Conservation (phyloP, 352 stramenopile species). For the Peronospora farinosa region DNA sequence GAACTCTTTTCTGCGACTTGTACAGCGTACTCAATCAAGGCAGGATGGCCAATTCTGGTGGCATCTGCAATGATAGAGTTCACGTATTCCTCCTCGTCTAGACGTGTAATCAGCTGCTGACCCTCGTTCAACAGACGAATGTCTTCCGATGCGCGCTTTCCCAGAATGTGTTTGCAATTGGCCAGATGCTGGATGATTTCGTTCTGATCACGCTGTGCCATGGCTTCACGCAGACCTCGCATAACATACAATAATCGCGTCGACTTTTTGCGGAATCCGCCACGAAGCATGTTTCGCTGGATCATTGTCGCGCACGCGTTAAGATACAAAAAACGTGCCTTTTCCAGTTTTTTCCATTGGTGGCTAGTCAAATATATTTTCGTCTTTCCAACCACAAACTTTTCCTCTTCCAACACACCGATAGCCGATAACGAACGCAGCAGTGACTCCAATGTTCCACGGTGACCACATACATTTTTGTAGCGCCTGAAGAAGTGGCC, state of each 20-base stretch:
- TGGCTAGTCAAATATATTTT: slow-evolving; percentile 75
- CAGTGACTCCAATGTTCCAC: slow-evolving; percentile 65
- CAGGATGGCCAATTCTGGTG: slow-evolving; percentile 43
- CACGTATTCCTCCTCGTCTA: slow-evolving; percentile 77
- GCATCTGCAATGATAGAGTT: slow-evolving; percentile 65
- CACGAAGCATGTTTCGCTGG: slow-evolving; percentile 72
- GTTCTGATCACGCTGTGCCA: slow-evolving; percentile 43
- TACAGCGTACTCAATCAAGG: slow-evolving; percentile 62
- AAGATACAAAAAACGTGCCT: slow-evolving; percentile 67
- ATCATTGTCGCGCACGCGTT: slow-evolving; percentile 82
- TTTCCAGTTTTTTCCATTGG: slow-evolving; percentile 78
- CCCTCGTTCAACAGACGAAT: slow-evolving; percentile 58
- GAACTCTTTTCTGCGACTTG: slow-evolving; percentile 54
- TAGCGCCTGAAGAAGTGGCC: slow-evolving; percentile 79
- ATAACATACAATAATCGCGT: slow-evolving; percentile 53
- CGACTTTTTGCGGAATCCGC: slow-evolving; percentile 61
- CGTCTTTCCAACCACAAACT: slow-evolving; percentile 61
- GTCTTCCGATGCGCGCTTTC: slow-evolving; percentile 42
- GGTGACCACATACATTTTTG: slow-evolving; percentile 75
- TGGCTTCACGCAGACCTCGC: slow-evolving; percentile 44
- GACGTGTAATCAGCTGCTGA: slow-evolving; percentile 40
- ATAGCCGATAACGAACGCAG: slow-evolving; percentile 73
- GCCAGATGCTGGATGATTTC: slow-evolving; percentile 60
- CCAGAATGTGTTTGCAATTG: slow-evolving; percentile 51
- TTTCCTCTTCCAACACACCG: slow-evolving; percentile 72